A percentile compares a stretch with the other conserved stretches of the same genome.
Evolutionary conservation across 345 rosid species (phyloP).

Genomic region (Hypericum perforatum): DNA sequence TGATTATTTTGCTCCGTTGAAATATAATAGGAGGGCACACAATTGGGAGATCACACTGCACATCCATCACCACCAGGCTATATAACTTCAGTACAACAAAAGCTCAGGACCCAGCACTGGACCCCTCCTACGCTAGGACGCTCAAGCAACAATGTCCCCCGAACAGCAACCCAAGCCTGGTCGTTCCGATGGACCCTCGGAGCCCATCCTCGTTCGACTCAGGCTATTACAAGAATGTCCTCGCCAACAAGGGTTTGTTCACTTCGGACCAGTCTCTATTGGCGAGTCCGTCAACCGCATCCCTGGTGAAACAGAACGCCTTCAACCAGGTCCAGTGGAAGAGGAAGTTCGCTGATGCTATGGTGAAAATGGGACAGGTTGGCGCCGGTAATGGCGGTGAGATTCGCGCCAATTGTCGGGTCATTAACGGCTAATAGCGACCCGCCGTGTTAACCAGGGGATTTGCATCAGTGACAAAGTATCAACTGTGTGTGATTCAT

Average conservation of each 20-base stretch:
- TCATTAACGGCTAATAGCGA: constrained; percentile 6
- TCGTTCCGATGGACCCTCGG: constrained; percentile 16
- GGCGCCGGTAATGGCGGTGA: constrained; percentile 14
- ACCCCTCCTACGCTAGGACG: constrained; percentile 9
- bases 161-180: constrained; percentile 8
- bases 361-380: constrained; percentile 20
- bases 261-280: constrained; percentile 19
- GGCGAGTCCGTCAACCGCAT: constrained; percentile 11
- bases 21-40: constrained; percentile 17
- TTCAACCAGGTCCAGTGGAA: constrained; percentile 7
- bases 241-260: constrained; percentile 18
- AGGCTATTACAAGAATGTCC: constrained; percentile 10
- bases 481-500: too few relatives aligned
- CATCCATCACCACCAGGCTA: constrained; percentile 13
- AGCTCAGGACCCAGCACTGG: constrained; percentile 16
- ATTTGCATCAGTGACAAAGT: too few relatives aligned
- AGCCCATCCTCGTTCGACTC: constrained; percentile 11
- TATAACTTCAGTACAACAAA: constrained; percentile 14
- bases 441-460: too few relatives aligned
- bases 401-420: constrained; percentile 15
- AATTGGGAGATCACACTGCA: constrained; percentile 17
- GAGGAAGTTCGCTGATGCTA: constrained; percentile 18
- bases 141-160: constrained; percentile 18
- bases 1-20: too few relatives aligned
- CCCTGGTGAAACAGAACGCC: constrained; percentile 13